These are phyloP conservation scores for Apiospora malaysiana DNA, from an alignment of 2,329 filamentous ascomycete genomes.

Conservation along the genomic window DNA sequence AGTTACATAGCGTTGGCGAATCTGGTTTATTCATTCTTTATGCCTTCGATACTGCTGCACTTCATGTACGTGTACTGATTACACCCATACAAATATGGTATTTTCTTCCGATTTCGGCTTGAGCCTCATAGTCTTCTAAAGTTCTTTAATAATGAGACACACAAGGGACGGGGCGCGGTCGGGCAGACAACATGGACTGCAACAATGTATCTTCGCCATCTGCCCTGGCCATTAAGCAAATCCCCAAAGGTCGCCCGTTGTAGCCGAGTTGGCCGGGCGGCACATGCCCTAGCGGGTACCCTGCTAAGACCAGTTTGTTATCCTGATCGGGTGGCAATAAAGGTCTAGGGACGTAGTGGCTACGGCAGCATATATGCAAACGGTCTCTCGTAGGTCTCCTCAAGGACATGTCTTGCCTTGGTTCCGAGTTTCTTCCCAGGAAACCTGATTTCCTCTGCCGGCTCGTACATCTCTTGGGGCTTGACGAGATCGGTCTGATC, in stretches of 20 bases:
- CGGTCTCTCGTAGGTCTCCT: background rate
- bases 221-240: conserved; percentile 8
- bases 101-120: no score
- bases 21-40: background rate
- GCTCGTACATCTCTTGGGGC: background rate
- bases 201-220: conserved; percentile 1
- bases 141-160: no score
- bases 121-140: no score
- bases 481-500: conserved; percentile 20
- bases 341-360: background rate
- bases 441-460: background rate
- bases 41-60: no score
- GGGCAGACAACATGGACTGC: background rate
- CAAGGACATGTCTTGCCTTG: background rate
- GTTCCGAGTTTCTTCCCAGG: conserved; percentile 1
- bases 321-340: no score
- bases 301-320: background rate
- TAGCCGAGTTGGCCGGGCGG: background rate
- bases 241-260: conserved; percentile 15
- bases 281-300: background rate
- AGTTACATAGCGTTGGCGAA: background rate
- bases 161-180: background rate
- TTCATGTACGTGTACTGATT: no score
- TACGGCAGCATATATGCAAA: conserved; percentile 20
- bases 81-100: no score